Evolutionary conservation across 2,329 filamentous ascomycete genomes (phyloP).

Genomic region (Colletotrichum trifolii): DNA sequence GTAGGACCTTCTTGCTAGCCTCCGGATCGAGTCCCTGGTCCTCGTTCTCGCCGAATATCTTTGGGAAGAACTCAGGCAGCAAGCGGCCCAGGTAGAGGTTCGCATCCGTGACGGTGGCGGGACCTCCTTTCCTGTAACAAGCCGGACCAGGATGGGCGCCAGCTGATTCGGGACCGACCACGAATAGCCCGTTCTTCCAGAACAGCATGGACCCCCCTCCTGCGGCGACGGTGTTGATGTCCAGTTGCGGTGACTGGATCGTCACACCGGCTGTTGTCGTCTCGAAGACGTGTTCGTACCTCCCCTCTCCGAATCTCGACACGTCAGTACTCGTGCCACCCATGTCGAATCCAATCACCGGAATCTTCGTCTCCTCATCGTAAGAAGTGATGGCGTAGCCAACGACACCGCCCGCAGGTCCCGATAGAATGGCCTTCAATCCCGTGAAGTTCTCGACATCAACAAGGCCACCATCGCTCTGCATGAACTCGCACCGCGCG

Average conservation of each 20-base stretch:
- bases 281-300: conserved; percentile 94
- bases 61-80: conserved; percentile 91
- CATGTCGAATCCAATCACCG: conserved; percentile 97
- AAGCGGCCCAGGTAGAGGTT: conserved; percentile 87
- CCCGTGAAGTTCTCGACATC: conserved; percentile 87
- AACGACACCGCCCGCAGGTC: conserved; percentile 92
- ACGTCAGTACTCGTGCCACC: conserved; percentile 94
- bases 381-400: conserved; percentile 94
- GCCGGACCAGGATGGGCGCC: conserved; percentile 90
- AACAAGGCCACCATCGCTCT: conserved; percentile 80
- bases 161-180: conserved; percentile 89
- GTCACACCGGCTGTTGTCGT: conserved; percentile 95
- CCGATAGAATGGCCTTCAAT: conserved; percentile 85
- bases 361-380: conserved; percentile 82
- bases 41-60: conserved; percentile 93
- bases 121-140: conserved; percentile 90
- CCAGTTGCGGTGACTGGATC: conserved; percentile 90
- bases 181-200: conserved; percentile 89
- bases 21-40: conserved; percentile 81
- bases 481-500: conserved; percentile 94
- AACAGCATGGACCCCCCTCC: conserved; percentile 88
- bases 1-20: conserved; percentile 79
- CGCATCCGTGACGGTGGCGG: conserved; percentile 92
- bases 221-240: conserved; percentile 95
- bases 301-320: conserved; percentile 84